A percentile compares a stretch with the other conserved stretches of the same genome.
These are phyloP conservation scores for Apostasia ramifera DNA, from an alignment of 106 monocot genomes.

Conservation along the genomic window DNA sequence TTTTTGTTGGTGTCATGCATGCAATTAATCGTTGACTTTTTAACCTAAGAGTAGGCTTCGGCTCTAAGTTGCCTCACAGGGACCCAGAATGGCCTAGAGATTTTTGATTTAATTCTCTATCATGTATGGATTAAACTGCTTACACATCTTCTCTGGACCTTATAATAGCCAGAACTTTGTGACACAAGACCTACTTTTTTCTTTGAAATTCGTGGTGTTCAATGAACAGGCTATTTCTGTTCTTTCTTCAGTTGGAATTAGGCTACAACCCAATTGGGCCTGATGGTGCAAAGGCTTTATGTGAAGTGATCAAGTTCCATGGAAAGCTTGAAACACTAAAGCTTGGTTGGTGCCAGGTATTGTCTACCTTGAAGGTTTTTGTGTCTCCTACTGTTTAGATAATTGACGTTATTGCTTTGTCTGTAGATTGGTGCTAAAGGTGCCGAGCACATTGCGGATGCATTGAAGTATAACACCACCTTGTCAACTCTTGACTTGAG, in stretches of 20 bases:
- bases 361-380: neutral
- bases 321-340: conserved; percentile 91
- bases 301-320: conserved; percentile 90
- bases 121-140: too few species aligned
- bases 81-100: too few species aligned
- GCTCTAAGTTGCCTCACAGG: too few species aligned
- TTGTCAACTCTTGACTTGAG: conserved; percentile 80
- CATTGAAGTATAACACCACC: conserved; percentile 94
- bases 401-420: neutral
- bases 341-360: conserved; percentile 98
- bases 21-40: too few species aligned
- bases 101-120: too few species aligned
- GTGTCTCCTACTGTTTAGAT: neutral
- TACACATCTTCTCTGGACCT: too few species aligned
- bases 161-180: too few species aligned
- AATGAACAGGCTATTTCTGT: conserved; percentile 1
- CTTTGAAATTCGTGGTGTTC: too few species aligned
- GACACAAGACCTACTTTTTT: neutral
- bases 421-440: conserved; percentile 83
- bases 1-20: too few species aligned
- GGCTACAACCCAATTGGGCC: conserved; percentile 98
- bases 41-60: too few species aligned
- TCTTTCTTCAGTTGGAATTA: conserved; percentile 70
- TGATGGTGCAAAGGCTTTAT: conserved; percentile 75
- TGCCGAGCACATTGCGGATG: conserved; percentile 85